Conservation (phyloP, 139 green algal genomes). For the Spirogloea muscicola region DNA sequence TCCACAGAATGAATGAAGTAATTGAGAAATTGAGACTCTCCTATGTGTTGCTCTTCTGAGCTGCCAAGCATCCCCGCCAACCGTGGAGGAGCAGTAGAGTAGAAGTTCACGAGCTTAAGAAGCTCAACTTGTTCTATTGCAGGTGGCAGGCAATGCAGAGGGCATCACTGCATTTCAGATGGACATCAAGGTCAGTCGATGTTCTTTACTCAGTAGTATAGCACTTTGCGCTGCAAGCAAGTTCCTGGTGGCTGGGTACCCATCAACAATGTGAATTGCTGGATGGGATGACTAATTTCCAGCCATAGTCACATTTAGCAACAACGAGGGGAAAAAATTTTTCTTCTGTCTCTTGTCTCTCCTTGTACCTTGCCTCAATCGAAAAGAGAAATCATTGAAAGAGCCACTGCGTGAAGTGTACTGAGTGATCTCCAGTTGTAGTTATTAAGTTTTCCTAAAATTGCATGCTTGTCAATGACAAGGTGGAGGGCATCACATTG, state of each 20-base stretch:
- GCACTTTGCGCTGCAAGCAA: no score
- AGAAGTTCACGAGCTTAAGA: no score
- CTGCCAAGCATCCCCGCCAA: no score
- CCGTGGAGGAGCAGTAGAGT: no score
- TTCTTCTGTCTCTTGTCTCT: not conserved
- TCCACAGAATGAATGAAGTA: no score
- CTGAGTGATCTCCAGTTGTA: not conserved
- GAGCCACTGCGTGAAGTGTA: not conserved
- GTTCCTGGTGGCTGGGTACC: no score
- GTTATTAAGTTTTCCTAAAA: not conserved
- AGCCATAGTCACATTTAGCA: not conserved
- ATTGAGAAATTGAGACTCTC: no score
- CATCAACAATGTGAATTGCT: no score
- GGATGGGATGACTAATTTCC: not conserved
- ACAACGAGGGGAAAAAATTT: not conserved
- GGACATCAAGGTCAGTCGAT: constrained; percentile 87
- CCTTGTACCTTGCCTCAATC: not conserved
- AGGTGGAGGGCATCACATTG: constrained; percentile 65
- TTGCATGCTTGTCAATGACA: constrained; percentile 53
- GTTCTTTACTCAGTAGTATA: no score
- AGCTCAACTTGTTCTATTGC: constrained; percentile 19
- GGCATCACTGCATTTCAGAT: constrained; percentile 88
- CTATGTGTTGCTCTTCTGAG: no score
- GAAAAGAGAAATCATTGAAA: not conserved
- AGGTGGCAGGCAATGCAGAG: constrained; percentile 48